Conservation (phyloP, 2,329 filamentous ascomycete genomes). For the Blastomyces gilchristii region DNA sequence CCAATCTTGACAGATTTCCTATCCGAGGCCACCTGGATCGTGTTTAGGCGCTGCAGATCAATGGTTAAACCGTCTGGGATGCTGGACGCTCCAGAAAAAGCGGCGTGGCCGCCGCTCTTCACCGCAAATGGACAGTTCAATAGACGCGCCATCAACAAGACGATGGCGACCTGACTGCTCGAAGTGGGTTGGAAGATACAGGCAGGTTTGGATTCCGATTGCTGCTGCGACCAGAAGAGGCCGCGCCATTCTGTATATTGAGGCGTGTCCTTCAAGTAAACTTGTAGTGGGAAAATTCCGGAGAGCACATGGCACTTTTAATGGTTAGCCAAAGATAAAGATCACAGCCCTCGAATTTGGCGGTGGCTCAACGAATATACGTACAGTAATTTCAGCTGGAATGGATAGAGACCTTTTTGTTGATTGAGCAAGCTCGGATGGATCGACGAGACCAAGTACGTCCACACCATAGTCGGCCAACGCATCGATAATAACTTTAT, state of each 20-base stretch:
- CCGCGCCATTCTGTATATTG: slow-evolving; percentile 13
- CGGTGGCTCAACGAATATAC: not conserved
- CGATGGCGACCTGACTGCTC: slow-evolving; percentile 24
- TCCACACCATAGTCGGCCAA: slow-evolving; percentile 2
- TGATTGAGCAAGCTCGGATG: not conserved
- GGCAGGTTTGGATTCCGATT: slow-evolving; percentile 25
- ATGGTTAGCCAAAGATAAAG: not conserved
- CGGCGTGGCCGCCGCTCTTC: slow-evolving; percentile 49
- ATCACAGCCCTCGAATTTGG: not conserved
- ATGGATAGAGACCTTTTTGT: not conserved
- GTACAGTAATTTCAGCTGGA: not conserved
- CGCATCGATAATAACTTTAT: not conserved
- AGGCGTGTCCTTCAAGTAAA: slow-evolving; percentile 9
- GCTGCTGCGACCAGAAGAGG: slow-evolving; percentile 30
- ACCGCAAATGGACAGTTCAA: slow-evolving; percentile 41
- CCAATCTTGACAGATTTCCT: slow-evolving; percentile 23
- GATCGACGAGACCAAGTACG: not conserved
- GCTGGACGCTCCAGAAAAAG: slow-evolving; percentile 45
- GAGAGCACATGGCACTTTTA: slow-evolving; percentile 13
- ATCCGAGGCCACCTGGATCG: slow-evolving; percentile 22
- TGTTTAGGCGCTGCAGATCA: slow-evolving; percentile 24
- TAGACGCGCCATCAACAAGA: slow-evolving; percentile 23
- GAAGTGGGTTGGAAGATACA: slow-evolving; percentile 27
- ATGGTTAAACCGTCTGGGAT: slow-evolving; percentile 35
- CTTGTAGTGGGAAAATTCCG: slow-evolving; percentile 11